Percentiles rank a stretch among this genome's conserved stretches.
Evolutionary conservation across 2,329 filamentous ascomycete species (phyloP).

Genomic region (Incumbomyces delicatus): DNA sequence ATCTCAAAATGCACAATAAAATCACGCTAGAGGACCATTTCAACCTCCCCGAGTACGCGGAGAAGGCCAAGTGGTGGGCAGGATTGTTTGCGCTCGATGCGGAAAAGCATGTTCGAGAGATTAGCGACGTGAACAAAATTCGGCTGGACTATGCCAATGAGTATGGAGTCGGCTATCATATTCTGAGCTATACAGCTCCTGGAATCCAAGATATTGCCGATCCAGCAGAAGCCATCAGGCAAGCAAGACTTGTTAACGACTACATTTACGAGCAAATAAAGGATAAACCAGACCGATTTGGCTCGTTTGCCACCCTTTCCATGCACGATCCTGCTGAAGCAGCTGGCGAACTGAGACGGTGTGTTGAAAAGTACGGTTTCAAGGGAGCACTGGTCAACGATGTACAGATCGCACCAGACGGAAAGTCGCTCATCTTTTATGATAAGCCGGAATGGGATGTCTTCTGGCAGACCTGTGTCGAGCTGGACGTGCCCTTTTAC

Average conservation of each 20-base stretch:
- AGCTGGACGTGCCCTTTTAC: conserved; percentile 22
- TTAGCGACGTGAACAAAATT: conserved; percentile 25
- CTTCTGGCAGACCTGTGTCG: conserved; percentile 20
- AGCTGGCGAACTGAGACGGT: conserved; percentile 32
- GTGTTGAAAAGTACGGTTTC: conserved; percentile 50
- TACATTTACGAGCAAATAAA: conserved; percentile 21
- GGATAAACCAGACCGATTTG: conserved; percentile 28
- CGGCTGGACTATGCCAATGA: conserved; percentile 18
- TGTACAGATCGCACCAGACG: conserved; percentile 45
- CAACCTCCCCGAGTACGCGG: conserved; percentile 39
- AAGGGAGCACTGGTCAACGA: conserved; percentile 54
- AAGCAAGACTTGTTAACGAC: conserved; percentile 22
- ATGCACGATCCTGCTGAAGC: conserved; percentile 35
- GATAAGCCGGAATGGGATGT: conserved; percentile 51
- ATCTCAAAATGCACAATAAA: conserved; percentile 5
- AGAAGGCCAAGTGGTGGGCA: conserved; percentile 54
- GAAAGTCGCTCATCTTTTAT: conserved; percentile 56
- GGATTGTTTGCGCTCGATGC: conserved; percentile 49
- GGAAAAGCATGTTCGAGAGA: conserved; percentile 50
- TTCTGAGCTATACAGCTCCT: conserved; percentile 23
- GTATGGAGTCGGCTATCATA: conserved; percentile 23
- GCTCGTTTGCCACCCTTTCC: conserved; percentile 35
- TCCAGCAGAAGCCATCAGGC: conserved; percentile 16
- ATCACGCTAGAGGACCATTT: conserved; percentile 17
- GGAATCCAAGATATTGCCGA: conserved; percentile 23